These are phyloP conservation scores for Schoenoplectus tabernaemontani DNA, from an alignment of 202 grass and related monocot species.

Conservation along the genomic window DNA sequence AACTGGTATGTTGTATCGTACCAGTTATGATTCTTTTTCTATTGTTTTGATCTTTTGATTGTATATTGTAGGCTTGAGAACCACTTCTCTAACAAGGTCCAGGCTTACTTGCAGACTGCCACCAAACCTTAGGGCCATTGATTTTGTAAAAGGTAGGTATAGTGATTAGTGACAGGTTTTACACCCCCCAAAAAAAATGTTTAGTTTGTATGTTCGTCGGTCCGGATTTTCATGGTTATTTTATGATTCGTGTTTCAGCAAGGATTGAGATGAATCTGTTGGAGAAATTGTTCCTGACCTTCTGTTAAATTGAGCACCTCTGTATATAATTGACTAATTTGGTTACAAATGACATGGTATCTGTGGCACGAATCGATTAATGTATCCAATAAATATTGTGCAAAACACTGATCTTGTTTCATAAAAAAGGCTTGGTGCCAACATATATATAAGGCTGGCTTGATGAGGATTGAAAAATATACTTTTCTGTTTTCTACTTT, in stretches of 20 bases:
- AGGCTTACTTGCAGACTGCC: constrained; percentile 48
- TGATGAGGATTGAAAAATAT: background rate
- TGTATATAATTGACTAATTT: background rate
- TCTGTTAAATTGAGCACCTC: background rate
- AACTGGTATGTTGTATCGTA: background rate
- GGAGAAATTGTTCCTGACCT: background rate
- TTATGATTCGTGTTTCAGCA: background rate
- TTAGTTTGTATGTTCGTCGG: background rate
- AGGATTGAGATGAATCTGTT: background rate
- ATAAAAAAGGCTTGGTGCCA: background rate
- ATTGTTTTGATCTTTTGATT: constrained; percentile 14
- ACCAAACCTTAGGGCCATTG: constrained; percentile 51
- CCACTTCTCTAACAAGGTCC: constrained; percentile 65
- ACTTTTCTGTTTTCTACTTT: background rate
- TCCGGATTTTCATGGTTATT: background rate
- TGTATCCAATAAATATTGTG: background rate
- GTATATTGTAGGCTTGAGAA: constrained; percentile 50
- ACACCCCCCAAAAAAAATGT: background rate
- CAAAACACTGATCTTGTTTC: background rate
- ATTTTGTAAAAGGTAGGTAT: background rate
- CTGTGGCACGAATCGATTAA: background rate
- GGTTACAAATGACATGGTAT: background rate
- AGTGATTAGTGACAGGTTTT: background rate
- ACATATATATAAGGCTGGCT: background rate
- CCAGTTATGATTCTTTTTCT: constrained; percentile 3